phyloP scores from a whole-genome alignment of 2,329 filamentous ascomycete genomes.

The Cryphonectria naterciae region DNA sequence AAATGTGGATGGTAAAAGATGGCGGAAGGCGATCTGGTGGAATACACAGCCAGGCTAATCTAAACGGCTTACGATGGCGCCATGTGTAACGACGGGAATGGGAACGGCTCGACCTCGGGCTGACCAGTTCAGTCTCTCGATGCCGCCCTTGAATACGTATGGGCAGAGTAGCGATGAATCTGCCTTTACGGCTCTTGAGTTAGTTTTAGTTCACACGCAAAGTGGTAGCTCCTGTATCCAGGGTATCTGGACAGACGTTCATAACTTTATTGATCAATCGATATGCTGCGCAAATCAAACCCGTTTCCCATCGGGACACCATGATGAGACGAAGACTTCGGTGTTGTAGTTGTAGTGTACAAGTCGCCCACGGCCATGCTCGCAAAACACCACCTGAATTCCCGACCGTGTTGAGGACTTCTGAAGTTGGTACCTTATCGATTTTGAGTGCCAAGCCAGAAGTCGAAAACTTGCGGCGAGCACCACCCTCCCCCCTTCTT shows the following conservation, averaged over 20 bases:
- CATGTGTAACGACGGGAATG: background rate
- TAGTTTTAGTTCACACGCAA: background rate
- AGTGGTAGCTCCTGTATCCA: background rate
- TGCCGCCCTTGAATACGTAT: background rate
- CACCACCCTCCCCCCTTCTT: background rate
- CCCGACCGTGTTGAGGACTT: background rate
- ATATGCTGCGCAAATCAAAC: background rate
- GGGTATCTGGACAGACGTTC: background rate
- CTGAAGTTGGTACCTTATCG: background rate
- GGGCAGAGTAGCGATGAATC: background rate
- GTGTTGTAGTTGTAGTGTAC: constrained; percentile 9
- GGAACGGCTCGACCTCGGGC: background rate
- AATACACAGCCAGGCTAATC: background rate
- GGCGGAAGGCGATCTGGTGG: background rate
- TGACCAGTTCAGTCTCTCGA: background rate
- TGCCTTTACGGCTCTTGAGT: background rate
- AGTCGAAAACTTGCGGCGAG: background rate
- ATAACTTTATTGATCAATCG: background rate
- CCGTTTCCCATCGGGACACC: background rate
- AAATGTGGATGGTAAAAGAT: background rate
- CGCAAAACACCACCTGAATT: background rate
- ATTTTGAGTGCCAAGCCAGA: background rate
- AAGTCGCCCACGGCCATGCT: background rate
- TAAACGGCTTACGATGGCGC: background rate
- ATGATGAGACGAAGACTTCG: background rate